A percentile compares a stretch with the other conserved stretches of the same genome.
phyloP scores from a whole-genome alignment of 2,329 filamentous ascomycete species.

The Capronia americana region DNA sequence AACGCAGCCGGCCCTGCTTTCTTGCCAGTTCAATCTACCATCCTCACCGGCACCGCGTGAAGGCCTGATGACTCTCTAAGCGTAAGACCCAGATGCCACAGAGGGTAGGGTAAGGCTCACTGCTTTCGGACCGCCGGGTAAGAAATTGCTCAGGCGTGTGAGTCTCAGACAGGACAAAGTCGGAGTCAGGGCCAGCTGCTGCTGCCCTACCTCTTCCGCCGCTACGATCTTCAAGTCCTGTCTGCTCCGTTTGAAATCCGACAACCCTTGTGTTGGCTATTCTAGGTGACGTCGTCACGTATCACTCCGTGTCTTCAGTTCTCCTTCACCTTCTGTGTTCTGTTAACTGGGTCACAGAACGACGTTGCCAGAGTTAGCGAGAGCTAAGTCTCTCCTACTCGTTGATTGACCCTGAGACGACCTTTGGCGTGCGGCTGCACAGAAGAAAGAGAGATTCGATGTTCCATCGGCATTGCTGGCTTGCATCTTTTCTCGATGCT shows the following conservation, averaged over 20 bases:
- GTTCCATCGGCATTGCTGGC: too few species aligned
- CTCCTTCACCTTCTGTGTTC: neutral
- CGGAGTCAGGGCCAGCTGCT: neutral
- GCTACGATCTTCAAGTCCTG: neutral
- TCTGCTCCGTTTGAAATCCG: neutral
- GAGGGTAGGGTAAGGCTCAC: neutral
- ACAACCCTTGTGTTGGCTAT: neutral
- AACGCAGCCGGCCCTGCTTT: conserved; percentile 51
- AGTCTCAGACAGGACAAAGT: neutral
- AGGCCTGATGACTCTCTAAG: conserved; percentile 27
- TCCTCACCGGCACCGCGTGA: conserved; percentile 58
- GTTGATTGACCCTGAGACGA: neutral
- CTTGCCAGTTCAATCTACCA: conserved; percentile 57
- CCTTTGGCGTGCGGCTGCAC: too few species aligned
- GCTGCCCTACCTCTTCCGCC: neutral
- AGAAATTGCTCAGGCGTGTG: neutral
- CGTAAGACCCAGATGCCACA: neutral
- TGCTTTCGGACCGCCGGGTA: neutral
- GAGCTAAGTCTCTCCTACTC: neutral
- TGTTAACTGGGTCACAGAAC: neutral
- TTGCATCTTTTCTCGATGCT: neutral
- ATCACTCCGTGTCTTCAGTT: neutral
- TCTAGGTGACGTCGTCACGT: neutral
- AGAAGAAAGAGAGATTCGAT: too few species aligned
- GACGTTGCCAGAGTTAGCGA: neutral